A percentile compares a stretch with the other conserved stretches of the same genome.
phyloP scores from a whole-genome alignment of 805 yeast species.

The Saccharomyces paradoxus region DNA sequence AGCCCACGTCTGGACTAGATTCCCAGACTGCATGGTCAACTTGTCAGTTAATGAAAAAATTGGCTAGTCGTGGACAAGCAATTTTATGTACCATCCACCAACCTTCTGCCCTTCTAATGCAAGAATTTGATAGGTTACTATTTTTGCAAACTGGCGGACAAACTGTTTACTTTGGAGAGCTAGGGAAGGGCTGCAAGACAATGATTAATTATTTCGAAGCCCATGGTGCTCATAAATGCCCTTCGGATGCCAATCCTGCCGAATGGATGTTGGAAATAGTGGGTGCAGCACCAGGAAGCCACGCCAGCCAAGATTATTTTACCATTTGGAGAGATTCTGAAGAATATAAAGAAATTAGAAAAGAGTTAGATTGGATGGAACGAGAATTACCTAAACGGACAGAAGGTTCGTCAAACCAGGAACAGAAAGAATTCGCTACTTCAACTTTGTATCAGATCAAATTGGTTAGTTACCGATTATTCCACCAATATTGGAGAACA shows the following conservation, averaged over 20 bases:
- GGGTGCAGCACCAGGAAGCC: slow-evolving; percentile 70
- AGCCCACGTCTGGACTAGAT: slow-evolving; percentile 62
- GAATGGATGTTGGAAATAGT: slow-evolving; percentile 82
- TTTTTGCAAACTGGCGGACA: slow-evolving; percentile 60
- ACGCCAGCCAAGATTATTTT: slow-evolving; percentile 55
- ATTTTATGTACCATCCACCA: slow-evolving; percentile 66
- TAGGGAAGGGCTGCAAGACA: slow-evolving; percentile 42
- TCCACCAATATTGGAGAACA: slow-evolving; percentile 55
- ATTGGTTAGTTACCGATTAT: slow-evolving; percentile 42
- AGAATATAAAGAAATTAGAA: slow-evolving; percentile 46
- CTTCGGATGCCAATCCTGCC: slow-evolving; percentile 60
- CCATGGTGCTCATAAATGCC: slow-evolving; percentile 55
- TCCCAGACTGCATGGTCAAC: slow-evolving; percentile 54
- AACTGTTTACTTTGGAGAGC: slow-evolving; percentile 66
- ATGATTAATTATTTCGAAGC: slow-evolving; percentile 53
- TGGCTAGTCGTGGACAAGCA: slow-evolving; percentile 58
- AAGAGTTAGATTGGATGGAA: slow-evolving; percentile 55
- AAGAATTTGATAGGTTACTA: slow-evolving; percentile 52
- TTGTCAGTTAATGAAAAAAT: slow-evolving; percentile 47
- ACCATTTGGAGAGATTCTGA: slow-evolving; percentile 63
- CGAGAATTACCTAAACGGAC: slow-evolving; percentile 38
- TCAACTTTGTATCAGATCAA: slow-evolving; percentile 32
- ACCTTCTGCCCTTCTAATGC: slow-evolving; percentile 55
- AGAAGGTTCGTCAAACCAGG: slow-evolving; percentile 21
- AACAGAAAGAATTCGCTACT: slow-evolving; percentile 35